A percentile compares a stretch with the other conserved stretches of the same genome.
Conservation (phyloP, 768 basidiomycete species). For the Cubamyces lactineus region DNA sequence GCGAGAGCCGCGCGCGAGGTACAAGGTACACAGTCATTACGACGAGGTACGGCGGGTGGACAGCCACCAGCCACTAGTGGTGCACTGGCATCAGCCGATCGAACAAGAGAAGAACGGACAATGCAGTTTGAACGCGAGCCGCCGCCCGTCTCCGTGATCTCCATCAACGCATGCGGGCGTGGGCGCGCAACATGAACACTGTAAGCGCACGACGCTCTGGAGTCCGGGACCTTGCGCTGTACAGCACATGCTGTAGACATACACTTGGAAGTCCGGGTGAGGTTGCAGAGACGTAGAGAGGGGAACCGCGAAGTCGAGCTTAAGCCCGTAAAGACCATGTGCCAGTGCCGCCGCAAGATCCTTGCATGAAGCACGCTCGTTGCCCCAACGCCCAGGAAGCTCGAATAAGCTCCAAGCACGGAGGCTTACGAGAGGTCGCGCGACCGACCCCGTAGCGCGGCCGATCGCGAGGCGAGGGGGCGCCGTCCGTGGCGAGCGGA, state of each 20-base stretch:
- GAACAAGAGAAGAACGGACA: background rate
- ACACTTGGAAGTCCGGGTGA: too few relatives aligned
- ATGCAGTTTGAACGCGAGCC: background rate
- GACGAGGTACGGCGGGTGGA: background rate
- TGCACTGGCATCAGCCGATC: background rate
- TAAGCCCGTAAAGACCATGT: too few relatives aligned
- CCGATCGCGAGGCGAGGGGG: background rate
- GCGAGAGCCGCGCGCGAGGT: background rate
- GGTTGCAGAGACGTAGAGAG: too few relatives aligned
- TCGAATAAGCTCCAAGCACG: background rate
- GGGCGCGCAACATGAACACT: too few relatives aligned
- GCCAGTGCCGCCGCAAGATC: too few relatives aligned
- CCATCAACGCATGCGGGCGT: background rate
- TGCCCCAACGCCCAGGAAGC: too few relatives aligned
- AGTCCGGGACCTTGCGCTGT: too few relatives aligned
- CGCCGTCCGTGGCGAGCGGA: conserved; percentile 9
- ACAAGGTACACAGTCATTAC: too few relatives aligned
- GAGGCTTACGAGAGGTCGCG: conserved; percentile 1
- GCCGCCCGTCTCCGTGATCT: background rate
- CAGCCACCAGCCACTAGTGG: conserved; percentile 1
- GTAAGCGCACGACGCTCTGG: too few relatives aligned
- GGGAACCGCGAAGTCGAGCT: too few relatives aligned
- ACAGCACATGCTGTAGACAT: too few relatives aligned
- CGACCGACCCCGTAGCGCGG: background rate
- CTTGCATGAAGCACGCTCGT: too few relatives aligned